Conservation (phyloP, 2,329 filamentous ascomycete species). For the Scedosporium apiospermum region DNA sequence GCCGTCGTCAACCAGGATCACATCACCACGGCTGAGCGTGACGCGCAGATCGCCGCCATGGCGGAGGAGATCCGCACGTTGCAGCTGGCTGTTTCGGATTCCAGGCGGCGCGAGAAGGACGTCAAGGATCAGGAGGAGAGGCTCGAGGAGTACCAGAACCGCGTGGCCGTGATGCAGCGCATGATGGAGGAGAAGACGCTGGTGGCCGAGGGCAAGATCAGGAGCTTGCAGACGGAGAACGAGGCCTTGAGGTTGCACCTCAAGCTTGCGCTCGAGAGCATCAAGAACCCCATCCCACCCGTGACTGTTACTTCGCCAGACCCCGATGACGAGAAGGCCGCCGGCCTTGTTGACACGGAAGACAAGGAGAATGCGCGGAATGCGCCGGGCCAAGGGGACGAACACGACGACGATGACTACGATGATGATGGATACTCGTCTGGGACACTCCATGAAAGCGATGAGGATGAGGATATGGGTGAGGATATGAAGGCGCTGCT, state of each 20-base stretch:
- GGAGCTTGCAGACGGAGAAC: conserved; percentile 80
- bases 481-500: conserved; percentile 79
- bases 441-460: conserved; percentile 24
- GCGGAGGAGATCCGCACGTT: conserved; percentile 83
- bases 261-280: conserved; percentile 71
- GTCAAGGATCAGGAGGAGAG: conserved; percentile 70
- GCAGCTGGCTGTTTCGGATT: conserved; percentile 65
- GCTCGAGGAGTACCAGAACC: conserved; percentile 88
- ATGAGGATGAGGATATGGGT: conserved; percentile 58
- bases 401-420: conserved; percentile 49
- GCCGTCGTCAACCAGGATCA: conserved; percentile 95
- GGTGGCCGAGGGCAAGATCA: conserved; percentile 89
- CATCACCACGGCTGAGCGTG: conserved; percentile 82
- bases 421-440: conserved; percentile 47
- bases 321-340: conserved; percentile 12
- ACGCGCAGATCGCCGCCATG: conserved; percentile 91
- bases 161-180: conserved; percentile 82
- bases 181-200: conserved; percentile 92
- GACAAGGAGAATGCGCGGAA: conserved; percentile 21
- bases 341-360: conserved; percentile 16
- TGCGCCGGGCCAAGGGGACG: conserved; percentile 23
- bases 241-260: conserved; percentile 82
- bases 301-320: conserved; percentile 28
- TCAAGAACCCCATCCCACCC: conserved; percentile 82
- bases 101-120: conserved; percentile 61